Evolutionary conservation across 2,329 filamentous ascomycete genomes (phyloP), one percentile per base, ranked within the genome.

Genomic region (Colletotrichum musae): DNA sequence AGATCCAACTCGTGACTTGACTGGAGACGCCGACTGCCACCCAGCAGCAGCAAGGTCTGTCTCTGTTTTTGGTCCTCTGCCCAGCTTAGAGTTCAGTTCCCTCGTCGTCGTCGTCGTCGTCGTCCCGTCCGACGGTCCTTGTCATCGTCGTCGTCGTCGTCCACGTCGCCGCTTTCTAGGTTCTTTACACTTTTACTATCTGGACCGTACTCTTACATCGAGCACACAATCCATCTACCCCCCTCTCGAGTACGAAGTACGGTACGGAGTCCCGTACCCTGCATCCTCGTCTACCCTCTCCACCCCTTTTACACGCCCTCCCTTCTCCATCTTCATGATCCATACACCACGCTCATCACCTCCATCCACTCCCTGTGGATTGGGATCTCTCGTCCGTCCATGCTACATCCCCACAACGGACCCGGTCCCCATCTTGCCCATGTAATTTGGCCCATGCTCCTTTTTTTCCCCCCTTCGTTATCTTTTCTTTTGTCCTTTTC

Each of bases 371-470:
- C 62, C 62, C 50, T 65, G 62, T 60, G 66, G 62, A 43, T 57
- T 69, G 62, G 66, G 62, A 66, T 69, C 62, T 69, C 54, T 69
- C 56, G 43, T 58, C 62, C 51, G 36, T 66, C 62, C 54, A 60
- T 50, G 41, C 62, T 57, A 60, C 66, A 28, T 69, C 61, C 32
- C 61, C 66, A 65, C 48, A 43, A 59, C 41, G 50, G 51, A 69
- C 54, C 52, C 39, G 24, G 18, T 36, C 26, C 39, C 63, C 51
- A 47, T 48, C 58, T 54, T 24, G 57, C 51, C 64, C 58, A 62
- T 48, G 65, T 52, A 69, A 67, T 53, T 48, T 67, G 18, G 36
- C 39, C 54, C 28, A 18, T 52, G 26, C 32, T 61, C 43, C 16
- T 59, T 70, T 57, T 58, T 47, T 52, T 13, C 28, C 12, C 41